A percentile compares a stretch with the other conserved stretches of the same genome.
Conservation (phyloP, 345 rosid genomes). For the Syzygium aqueum region DNA sequence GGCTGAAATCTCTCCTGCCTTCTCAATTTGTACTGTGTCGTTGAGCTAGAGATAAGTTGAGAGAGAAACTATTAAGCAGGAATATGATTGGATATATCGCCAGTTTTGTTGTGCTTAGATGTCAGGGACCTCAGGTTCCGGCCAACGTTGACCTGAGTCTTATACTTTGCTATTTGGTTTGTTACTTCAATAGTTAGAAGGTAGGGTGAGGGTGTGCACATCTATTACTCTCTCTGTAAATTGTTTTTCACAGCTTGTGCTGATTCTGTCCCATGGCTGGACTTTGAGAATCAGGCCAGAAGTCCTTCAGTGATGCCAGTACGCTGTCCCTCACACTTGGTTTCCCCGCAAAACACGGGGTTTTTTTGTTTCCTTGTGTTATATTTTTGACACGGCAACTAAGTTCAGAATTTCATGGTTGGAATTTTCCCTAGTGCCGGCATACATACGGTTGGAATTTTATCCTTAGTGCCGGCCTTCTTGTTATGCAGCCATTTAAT, state of each 20-base stretch:
- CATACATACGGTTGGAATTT: not conserved
- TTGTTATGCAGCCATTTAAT: not conserved
- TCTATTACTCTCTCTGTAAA: not conserved
- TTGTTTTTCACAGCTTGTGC: not conserved
- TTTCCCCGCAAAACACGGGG: not conserved
- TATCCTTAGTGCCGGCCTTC: not conserved
- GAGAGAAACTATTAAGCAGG: not conserved
- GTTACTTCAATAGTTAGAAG: not conserved
- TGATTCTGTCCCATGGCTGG: not conserved
- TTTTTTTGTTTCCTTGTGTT: not conserved
- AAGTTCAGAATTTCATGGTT: not conserved
- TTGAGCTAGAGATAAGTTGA: not conserved
- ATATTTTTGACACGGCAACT: not conserved
- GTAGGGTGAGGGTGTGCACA: not conserved
- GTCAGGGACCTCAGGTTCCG: not conserved
- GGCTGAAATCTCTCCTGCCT: not conserved
- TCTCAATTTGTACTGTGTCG: not conserved
- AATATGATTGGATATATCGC: not conserved
- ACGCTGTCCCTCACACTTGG: not conserved
- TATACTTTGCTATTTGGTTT: not conserved
- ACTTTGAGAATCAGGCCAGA: not conserved
- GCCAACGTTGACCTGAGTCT: not conserved
- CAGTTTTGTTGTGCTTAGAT: not conserved
- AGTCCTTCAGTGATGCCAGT: not conserved
- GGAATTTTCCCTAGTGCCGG: not conserved